Base-by-base conservation (phyloP, 768 basidiomycete genomes). In the Terana coerulea region DNA sequence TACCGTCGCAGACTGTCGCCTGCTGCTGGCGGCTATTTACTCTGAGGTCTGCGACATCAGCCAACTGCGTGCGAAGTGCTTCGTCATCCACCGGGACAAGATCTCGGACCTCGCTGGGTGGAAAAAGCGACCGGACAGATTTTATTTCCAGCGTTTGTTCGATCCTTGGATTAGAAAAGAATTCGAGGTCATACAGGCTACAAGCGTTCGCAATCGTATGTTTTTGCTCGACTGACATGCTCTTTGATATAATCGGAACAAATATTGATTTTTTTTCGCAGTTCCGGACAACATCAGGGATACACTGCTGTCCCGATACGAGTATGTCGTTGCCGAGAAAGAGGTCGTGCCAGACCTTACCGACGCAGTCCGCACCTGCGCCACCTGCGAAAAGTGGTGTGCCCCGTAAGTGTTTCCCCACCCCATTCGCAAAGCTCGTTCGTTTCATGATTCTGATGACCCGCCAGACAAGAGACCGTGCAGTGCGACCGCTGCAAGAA, bases 151-250 rank as follows among this genome's bases (percentile, higher is more conserved):
- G 61, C 85, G 89, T 62, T 77, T 98, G 25, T 99, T 95, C 66
- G 95, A 98, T 73, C 93, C 94, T 47, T 98, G 95, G 70, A 91
- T 98, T 71, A 94, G 95, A 75, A 90, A 91, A 68, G 95, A 98
- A 71, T 98, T 95, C 68, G 97, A 98, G 67, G 88, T 98, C 60
- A 86, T 99, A 47, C 85, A 88, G 54, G 81, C 91, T 26, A 79
- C 80, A 34, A 89, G 86, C 61, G 86, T 97, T 55, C 81, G 86
- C 52, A 99, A 99, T 67, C 73, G 95, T 98, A 67, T 64, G 93
- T 78, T 6, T 28, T 29, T 25, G 44, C 53, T 47, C 46, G 53
- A 57, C 25, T 14, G 42, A 51, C 51, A 44, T 51, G 14, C 22
- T 25, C 39, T 28, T 30, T 52, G 49, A 51, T 37, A 8, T 31